Evolutionary conservation across 2,329 filamentous ascomycete genomes (phyloP).

Genomic region (Diaporthe sp.): DNA sequence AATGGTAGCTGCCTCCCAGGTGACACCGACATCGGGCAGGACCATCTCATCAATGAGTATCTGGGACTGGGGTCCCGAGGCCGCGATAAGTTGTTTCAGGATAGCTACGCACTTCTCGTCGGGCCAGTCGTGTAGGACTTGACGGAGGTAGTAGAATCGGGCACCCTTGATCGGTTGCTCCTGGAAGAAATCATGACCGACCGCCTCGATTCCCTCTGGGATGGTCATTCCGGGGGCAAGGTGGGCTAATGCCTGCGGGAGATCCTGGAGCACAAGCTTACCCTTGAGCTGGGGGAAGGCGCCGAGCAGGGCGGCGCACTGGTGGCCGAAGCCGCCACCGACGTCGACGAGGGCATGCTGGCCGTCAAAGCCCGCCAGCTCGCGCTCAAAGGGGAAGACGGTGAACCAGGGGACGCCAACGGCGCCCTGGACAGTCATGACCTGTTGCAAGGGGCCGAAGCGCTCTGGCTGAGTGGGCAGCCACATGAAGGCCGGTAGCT

Average conservation of each 20-base stretch:
- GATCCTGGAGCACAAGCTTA: constrained; percentile 31
- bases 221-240: not conserved
- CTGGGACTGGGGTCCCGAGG: constrained; percentile 50
- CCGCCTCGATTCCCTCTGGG: constrained; percentile 31
- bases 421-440: constrained; percentile 45
- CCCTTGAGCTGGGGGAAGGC: constrained; percentile 6
- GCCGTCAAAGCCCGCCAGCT: constrained; percentile 5
- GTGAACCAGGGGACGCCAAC: constrained; percentile 42
- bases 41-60: constrained; percentile 60
- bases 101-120: constrained; percentile 50
- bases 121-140: constrained; percentile 54
- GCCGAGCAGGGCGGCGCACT: constrained; percentile 28
- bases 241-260: not conserved
- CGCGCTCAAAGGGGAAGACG: constrained; percentile 42
- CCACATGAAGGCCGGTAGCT: constrained; percentile 43
- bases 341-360: constrained; percentile 27
- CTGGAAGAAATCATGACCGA: constrained; percentile 46
- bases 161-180: constrained; percentile 46
- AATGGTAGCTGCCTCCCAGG: constrained; percentile 47
- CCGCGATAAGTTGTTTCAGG: constrained; percentile 48
- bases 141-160: constrained; percentile 53
- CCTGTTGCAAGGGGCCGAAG: constrained; percentile 41
- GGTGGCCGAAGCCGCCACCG: constrained; percentile 40
- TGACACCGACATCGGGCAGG: constrained; percentile 50
- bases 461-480: constrained; percentile 42